phyloP scores from a whole-genome alignment of 1,284 basidiomycete genomes.

The Ganoderma sp. region DNA sequence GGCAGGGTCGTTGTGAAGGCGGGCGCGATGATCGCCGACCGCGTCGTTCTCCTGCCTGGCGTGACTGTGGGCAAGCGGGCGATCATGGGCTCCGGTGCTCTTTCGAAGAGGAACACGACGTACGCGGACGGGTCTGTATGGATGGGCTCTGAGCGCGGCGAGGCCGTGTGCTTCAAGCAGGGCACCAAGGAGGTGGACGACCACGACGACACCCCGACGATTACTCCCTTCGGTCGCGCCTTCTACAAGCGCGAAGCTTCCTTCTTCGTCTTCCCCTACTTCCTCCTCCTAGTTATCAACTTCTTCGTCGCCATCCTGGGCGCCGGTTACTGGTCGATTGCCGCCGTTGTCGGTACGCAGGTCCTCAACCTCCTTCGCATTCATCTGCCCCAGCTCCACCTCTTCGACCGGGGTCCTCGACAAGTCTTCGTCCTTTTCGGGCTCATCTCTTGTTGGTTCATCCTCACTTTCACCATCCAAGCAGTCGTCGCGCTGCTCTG shows the following conservation, averaged over 20 bases:
- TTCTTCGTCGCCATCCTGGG: slow-evolving; percentile 35
- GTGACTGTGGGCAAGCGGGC: slow-evolving; percentile 47
- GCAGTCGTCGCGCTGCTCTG: slow-evolving; percentile 44
- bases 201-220: slow-evolving; percentile 40
- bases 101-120: slow-evolving; percentile 45
- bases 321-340: slow-evolving; percentile 51
- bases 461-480: slow-evolving; percentile 45
- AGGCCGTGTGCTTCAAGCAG: slow-evolving; percentile 41
- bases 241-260: slow-evolving; percentile 51
- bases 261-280: slow-evolving; percentile 52
- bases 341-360: slow-evolving; percentile 47
- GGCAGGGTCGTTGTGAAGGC: slow-evolving; percentile 46
- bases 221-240: slow-evolving; percentile 54
- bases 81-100: slow-evolving; percentile 54
- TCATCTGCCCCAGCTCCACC: slow-evolving; percentile 40
- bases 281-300: slow-evolving; percentile 45
- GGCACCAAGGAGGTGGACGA: slow-evolving; percentile 25
- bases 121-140: slow-evolving; percentile 53
- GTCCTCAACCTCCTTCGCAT: slow-evolving; percentile 44
- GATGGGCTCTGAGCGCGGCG: slow-evolving; percentile 51
- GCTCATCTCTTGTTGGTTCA: slow-evolving; percentile 45
- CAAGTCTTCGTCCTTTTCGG: slow-evolving; percentile 46
- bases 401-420: slow-evolving; percentile 46
- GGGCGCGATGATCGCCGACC: slow-evolving; percentile 57
- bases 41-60: slow-evolving; percentile 51